phyloP scores from a whole-genome alignment of 441 rosid genomes.

The Dalechampia spathulata region DNA sequence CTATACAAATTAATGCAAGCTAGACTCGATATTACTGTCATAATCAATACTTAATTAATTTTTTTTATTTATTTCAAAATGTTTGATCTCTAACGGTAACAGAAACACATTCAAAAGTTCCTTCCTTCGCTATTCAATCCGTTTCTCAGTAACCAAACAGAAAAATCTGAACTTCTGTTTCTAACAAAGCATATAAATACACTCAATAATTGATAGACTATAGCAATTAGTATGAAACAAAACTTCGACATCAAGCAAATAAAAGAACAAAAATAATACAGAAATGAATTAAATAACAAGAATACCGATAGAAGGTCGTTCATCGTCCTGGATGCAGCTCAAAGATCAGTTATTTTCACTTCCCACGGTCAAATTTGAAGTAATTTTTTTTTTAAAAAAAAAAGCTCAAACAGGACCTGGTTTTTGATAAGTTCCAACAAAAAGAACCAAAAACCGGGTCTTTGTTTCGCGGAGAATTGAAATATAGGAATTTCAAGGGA shows the following conservation, averaged over 20 bases:
- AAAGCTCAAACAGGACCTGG: slow-evolving; percentile 7
- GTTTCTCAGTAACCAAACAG: slow-evolving; percentile 19
- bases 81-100: background rate
- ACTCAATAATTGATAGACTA: no score
- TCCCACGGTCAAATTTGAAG: background rate
- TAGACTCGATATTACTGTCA: no score
- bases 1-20: background rate
- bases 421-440: background rate
- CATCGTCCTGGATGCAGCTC: slow-evolving; percentile 41
- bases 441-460: slow-evolving; percentile 3
- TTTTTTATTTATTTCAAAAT: background rate
- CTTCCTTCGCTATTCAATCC: slow-evolving; percentile 3
- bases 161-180: background rate
- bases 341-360: slow-evolving; percentile 13
- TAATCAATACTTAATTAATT: no score
- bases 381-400: no score
- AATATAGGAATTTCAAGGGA: no score
- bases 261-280: slow-evolving; percentile 4
- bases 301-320: slow-evolving; percentile 81
- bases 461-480: background rate
- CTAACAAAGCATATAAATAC: background rate
- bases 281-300: slow-evolving; percentile 1
- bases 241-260: no score
- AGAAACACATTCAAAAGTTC: slow-evolving; percentile 1
- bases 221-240: no score